Percentiles rank a stretch among this genome's conserved stretches.
Evolutionary conservation across 2,329 filamentous ascomycete species (phyloP).

Genomic region (Westerdykella aurantiaca): DNA sequence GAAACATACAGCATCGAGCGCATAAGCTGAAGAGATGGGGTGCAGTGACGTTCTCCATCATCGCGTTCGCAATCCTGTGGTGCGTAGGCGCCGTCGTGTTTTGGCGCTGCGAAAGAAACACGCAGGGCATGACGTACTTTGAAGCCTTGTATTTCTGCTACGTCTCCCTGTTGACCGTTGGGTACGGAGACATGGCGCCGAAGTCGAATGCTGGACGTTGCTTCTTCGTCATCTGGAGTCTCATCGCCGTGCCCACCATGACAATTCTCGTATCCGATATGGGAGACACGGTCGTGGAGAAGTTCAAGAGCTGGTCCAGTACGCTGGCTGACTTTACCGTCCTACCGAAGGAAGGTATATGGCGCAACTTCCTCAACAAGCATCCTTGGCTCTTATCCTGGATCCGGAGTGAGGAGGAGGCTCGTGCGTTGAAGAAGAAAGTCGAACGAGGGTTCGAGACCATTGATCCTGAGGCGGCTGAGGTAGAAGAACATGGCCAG

Average conservation of each 20-base stretch:
- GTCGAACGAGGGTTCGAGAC: constrained; percentile 45
- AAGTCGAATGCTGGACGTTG: constrained; percentile 71
- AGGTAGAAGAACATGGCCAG: constrained; percentile 11
- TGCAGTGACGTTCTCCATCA: constrained; percentile 61
- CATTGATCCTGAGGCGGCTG: constrained; percentile 26
- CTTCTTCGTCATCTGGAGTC: constrained; percentile 90
- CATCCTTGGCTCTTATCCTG: constrained; percentile 42
- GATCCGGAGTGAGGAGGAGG: constrained; percentile 33
- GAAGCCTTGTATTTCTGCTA: constrained; percentile 81
- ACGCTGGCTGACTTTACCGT: constrained; percentile 60
- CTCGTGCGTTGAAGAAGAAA: constrained; percentile 34
- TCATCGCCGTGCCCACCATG: constrained; percentile 81
- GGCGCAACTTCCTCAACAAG: constrained; percentile 46
- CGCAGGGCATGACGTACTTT: constrained; percentile 64
- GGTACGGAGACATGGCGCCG: constrained; percentile 76
- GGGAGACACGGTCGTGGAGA: constrained; percentile 70
- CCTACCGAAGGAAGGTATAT: constrained; percentile 56
- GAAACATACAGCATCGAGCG: constrained; percentile 65
- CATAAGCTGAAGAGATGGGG: constrained; percentile 66
- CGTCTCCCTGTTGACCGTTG: constrained; percentile 75
- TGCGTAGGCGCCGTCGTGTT: constrained; percentile 74
- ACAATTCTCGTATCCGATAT: constrained; percentile 61
- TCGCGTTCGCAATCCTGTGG: constrained; percentile 71
- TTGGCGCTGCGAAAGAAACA: constrained; percentile 51
- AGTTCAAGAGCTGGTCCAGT: constrained; percentile 58